Evolutionary conservation across 1,284 basidiomycete genomes (phyloP).

Genomic region (Apiotrichum porosum): DNA sequence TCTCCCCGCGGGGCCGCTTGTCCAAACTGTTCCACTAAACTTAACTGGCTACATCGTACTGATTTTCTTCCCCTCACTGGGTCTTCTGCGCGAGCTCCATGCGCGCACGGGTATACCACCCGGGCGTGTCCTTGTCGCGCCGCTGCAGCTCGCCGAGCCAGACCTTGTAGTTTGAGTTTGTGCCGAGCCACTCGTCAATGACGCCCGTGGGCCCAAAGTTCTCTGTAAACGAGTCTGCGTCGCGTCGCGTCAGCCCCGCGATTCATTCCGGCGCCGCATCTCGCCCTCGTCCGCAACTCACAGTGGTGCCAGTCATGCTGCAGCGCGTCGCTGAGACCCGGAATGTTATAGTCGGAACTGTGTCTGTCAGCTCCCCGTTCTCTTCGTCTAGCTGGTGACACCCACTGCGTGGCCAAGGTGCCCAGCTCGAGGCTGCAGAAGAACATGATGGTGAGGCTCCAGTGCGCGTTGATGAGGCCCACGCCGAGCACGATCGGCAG

Average conservation of each 20-base stretch:
- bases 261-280: too few species aligned
- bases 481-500: constrained; percentile 12
- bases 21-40: too few species aligned
- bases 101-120: constrained; percentile 4
- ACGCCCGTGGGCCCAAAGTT: constrained; percentile 18
- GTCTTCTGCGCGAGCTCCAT: constrained; percentile 4
- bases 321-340: constrained; percentile 15
- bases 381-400: too few species aligned
- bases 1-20: too few species aligned
- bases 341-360: constrained; percentile 21
- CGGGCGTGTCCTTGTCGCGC: constrained; percentile 4
- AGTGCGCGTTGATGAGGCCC: constrained; percentile 10
- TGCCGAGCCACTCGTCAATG: constrained; percentile 11
- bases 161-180: constrained; percentile 9
- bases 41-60: too few species aligned
- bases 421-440: constrained; percentile 13
- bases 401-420: constrained; percentile 17
- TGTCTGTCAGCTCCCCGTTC: too few species aligned
- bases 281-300: too few species aligned
- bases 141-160: constrained; percentile 17
- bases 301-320: constrained; percentile 24
- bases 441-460: constrained; percentile 18
- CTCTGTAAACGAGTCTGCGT: constrained; percentile 17
- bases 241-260: too few species aligned
- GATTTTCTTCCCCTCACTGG: too few species aligned